A percentile compares a stretch with the other conserved stretches of the same genome.
phyloP scores from a whole-genome alignment of 164 flowering plant species.

The Cinnamomum chago region DNA sequence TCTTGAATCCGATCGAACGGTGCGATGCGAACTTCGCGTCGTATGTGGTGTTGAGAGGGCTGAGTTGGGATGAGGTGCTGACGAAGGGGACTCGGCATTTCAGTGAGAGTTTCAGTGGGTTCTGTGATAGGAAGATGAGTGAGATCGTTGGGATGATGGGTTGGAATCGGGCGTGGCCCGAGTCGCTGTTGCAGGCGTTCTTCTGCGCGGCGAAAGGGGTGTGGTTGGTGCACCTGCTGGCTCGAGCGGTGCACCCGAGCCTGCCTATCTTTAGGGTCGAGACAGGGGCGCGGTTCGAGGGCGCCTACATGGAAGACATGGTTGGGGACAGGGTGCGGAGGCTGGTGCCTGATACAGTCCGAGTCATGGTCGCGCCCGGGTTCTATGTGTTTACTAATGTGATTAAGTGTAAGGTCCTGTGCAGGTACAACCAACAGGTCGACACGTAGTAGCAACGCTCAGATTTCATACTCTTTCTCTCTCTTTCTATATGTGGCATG shows the following conservation, averaged over 20 bases:
- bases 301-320: constrained; percentile 87
- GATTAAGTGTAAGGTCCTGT: constrained; percentile 87
- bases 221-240: constrained; percentile 85
- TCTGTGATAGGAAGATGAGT: constrained; percentile 90
- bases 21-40: constrained; percentile 54
- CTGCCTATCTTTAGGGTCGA: constrained; percentile 74
- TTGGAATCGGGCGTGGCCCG: constrained; percentile 93
- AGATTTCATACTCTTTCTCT: neutral
- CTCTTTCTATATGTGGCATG: too few relatives aligned
- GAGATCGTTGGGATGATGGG: constrained; percentile 75
- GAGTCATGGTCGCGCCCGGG: constrained; percentile 92
- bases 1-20: constrained; percentile 60
- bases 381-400: constrained; percentile 69
- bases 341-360: constrained; percentile 48
- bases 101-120: constrained; percentile 78
- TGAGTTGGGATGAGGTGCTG: constrained; percentile 89
- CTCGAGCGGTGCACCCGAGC: constrained; percentile 76
- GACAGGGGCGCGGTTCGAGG: constrained; percentile 47
- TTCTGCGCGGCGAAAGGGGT: constrained; percentile 80
- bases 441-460: too few relatives aligned
- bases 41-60: constrained; percentile 34
- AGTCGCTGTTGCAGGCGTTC: constrained; percentile 74
- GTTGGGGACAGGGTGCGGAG: constrained; percentile 55
- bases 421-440: constrained; percentile 41
- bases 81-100: constrained; percentile 79